Evolutionary conservation across 768 basidiomycete genomes (phyloP).

Genomic region (Coprinopsis sp.): DNA sequence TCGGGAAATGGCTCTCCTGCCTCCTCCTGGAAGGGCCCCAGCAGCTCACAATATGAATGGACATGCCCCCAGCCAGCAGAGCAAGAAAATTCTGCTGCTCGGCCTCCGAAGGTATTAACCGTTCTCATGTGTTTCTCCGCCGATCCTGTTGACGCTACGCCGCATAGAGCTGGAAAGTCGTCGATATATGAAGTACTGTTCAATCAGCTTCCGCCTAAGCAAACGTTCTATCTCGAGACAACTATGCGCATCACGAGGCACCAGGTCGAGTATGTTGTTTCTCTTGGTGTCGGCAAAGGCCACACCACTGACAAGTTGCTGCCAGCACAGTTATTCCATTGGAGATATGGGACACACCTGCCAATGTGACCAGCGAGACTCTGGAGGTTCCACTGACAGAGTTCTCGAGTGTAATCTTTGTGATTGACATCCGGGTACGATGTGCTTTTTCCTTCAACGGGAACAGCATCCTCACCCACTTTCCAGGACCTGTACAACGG

Average conservation of each 20-base stretch:
- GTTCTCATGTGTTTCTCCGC: too few species aligned
- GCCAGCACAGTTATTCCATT: conserved; percentile 87
- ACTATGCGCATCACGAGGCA: conserved; percentile 75
- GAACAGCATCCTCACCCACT: not conserved
- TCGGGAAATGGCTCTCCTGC: not conserved
- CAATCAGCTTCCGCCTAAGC: conserved; percentile 73
- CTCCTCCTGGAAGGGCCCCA: not conserved
- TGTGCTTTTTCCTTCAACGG: conserved; percentile 5
- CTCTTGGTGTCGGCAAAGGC: conserved; percentile 1
- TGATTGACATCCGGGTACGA: conserved; percentile 89
- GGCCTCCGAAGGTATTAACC: conserved; percentile 58
- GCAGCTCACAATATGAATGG: conserved; percentile 22
- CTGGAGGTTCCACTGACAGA: conserved; percentile 70
- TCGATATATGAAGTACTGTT: conserved; percentile 92
- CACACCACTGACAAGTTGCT: conserved; percentile 9
- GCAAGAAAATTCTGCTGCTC: conserved; percentile 65
- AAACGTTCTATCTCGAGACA: conserved; percentile 87
- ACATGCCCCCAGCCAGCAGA: conserved; percentile 22
- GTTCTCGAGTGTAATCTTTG: conserved; percentile 85
- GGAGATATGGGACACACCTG: conserved; percentile 95
- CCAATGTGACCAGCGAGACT: conserved; percentile 75
- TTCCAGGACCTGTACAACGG: conserved; percentile 77
- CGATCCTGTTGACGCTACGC: conserved; percentile 6
- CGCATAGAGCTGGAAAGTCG: conserved; percentile 80
- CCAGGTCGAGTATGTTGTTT: conserved; percentile 66